A percentile compares a stretch with the other conserved stretches of the same genome.
Conservation (phyloP, 1,284 basidiomycete genomes). For the Rhizopogon parksii region DNA sequence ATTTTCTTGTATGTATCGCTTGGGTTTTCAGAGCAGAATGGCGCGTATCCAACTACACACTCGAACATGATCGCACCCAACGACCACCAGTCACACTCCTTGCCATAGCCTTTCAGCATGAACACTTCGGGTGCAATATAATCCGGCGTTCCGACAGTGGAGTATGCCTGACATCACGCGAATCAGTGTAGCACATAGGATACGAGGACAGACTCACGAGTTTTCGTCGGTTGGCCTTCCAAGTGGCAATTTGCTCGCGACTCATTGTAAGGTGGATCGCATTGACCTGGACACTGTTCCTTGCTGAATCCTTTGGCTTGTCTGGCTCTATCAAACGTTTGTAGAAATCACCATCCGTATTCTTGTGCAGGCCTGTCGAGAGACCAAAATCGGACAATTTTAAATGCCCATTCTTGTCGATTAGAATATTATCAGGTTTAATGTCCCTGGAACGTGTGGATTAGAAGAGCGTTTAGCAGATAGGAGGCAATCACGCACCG, state of each 20-base stretch:
- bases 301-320: conserved; percentile 51
- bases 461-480: background rate
- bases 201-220: conserved; percentile 46
- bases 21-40: conserved; percentile 96
- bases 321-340: conserved; percentile 76
- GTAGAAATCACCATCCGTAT: conserved; percentile 93
- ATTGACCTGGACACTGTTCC: conserved; percentile 95
- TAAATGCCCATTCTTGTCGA: conserved; percentile 94
- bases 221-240: conserved; percentile 98
- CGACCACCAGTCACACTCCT: conserved; percentile 99
- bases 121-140: conserved; percentile 99
- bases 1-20: conserved; percentile 99
- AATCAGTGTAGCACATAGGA: background rate
- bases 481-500: conserved; percentile 50
- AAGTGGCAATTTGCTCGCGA: conserved; percentile 92
- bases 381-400: conserved; percentile 98
- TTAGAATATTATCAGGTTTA: conserved; percentile 98
- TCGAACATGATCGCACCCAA: conserved; percentile 98
- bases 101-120: conserved; percentile 94
- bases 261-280: conserved; percentile 94
- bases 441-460: conserved; percentile 65
- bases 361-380: conserved; percentile 97
- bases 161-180: conserved; percentile 67
- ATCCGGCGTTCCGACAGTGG: conserved; percentile 72
- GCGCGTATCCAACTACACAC: conserved; percentile 94